Evolutionary conservation across 2,329 filamentous ascomycete species (phyloP).

Genomic region (Aurifilum marmelostoma): DNA sequence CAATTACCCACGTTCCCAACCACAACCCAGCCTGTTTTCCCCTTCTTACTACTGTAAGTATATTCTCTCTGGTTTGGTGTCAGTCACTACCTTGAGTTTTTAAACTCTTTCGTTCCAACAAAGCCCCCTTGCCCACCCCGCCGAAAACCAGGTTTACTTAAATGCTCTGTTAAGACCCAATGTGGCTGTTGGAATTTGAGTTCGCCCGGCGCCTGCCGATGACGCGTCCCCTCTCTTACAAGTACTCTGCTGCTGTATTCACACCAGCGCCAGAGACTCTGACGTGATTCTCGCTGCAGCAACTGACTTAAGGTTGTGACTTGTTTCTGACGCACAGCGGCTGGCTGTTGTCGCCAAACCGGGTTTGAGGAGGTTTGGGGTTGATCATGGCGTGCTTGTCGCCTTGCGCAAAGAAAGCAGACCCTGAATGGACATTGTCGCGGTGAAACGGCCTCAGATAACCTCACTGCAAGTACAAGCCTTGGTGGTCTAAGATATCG

Average conservation of each 20-base stretch:
- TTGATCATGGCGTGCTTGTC: background rate
- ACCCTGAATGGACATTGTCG: background rate
- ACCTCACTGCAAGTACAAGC: slow-evolving; percentile 7
- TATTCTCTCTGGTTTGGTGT: background rate
- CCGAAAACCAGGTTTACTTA: slow-evolving; percentile 24
- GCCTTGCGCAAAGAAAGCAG: background rate
- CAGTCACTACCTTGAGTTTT: too few species aligned
- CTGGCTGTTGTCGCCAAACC: background rate
- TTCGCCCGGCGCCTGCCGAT: slow-evolving; percentile 32
- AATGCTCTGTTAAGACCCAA: slow-evolving; percentile 5
- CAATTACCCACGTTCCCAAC: background rate
- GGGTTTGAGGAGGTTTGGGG: background rate
- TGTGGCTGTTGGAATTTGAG: background rate
- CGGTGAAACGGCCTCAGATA: background rate
- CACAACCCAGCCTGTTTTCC: background rate
- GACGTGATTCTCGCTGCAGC: slow-evolving; percentile 3
- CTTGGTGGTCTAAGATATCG: slow-evolving; percentile 8
- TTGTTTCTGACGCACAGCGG: background rate
- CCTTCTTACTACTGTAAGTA: background rate
- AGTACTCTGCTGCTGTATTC: background rate
- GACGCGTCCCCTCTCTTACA: slow-evolving; percentile 31
- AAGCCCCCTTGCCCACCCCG: slow-evolving; percentile 4
- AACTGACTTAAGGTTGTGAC: slow-evolving; percentile 6
- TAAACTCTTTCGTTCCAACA: background rate
- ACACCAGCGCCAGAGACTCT: background rate